A percentile compares a stretch with the other conserved stretches of the same genome.
These are phyloP conservation scores for Cyclocybe aegerita DNA, from an alignment of 768 basidiomycete species.

Conservation along the genomic window DNA sequence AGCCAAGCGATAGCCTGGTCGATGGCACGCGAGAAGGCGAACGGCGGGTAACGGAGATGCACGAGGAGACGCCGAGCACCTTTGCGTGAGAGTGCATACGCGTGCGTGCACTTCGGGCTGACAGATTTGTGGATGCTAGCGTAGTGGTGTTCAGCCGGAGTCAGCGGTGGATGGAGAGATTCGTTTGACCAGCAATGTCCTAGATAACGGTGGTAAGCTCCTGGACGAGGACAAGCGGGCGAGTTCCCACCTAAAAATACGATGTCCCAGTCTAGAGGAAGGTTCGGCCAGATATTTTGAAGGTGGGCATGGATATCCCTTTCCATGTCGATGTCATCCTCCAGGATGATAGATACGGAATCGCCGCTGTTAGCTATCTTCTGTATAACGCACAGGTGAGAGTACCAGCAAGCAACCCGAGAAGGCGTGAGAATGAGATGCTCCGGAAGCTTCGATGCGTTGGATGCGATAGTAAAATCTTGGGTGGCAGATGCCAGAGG, in stretches of 20 bases:
- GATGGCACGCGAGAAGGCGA: conserved; percentile 76
- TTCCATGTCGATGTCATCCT: conserved; percentile 84
- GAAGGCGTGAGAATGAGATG: conserved; percentile 55
- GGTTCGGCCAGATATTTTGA: conserved; percentile 41
- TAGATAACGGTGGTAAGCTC: conserved; percentile 23
- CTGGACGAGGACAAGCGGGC: neutral
- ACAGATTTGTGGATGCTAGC: conserved; percentile 54
- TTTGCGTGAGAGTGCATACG: conserved; percentile 56
- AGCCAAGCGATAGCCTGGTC: conserved; percentile 77
- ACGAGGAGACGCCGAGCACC: conserved; percentile 64
- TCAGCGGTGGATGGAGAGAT: conserved; percentile 39
- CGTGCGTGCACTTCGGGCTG: conserved; percentile 72
- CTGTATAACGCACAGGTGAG: conserved; percentile 56
- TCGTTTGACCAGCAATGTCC: conserved; percentile 85
- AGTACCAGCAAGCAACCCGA: conserved; percentile 72
- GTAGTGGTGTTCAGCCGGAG: conserved; percentile 7
- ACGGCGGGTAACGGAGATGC: conserved; percentile 59
- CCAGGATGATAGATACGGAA: conserved; percentile 54
- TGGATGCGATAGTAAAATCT: conserved; percentile 36
- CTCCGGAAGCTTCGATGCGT: conserved; percentile 35
- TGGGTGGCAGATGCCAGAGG: conserved; percentile 44
- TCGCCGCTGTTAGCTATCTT: conserved; percentile 32
- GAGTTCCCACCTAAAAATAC: conserved; percentile 60
- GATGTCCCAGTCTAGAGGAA: conserved; percentile 71
- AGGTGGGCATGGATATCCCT: conserved; percentile 47